Conservation (phyloP, 768 basidiomycete species). For the Russula olivacea region DNA sequence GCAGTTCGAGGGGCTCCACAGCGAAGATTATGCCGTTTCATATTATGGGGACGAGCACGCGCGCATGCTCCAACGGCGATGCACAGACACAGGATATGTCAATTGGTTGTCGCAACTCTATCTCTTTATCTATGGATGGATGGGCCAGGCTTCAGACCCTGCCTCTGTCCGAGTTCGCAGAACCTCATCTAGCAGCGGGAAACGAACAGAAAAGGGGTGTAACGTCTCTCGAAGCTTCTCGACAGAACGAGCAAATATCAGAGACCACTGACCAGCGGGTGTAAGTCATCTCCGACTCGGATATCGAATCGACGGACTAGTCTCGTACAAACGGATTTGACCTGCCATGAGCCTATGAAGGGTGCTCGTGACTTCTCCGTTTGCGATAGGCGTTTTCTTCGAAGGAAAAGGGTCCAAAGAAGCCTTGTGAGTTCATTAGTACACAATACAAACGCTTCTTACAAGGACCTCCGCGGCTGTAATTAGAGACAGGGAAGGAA, state of each 20-base stretch:
- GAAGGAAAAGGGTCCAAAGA: neutral
- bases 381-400: neutral
- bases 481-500: too few relatives aligned
- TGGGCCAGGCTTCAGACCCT: too few relatives aligned
- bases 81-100: neutral
- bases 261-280: neutral
- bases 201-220: neutral
- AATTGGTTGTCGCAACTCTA: neutral
- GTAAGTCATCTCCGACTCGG: neutral
- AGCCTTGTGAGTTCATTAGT: too few relatives aligned
- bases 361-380: neutral
- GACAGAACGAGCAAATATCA: neutral
- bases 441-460: too few relatives aligned
- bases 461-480: too few relatives aligned
- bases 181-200: neutral
- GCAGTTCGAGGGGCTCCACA: neutral
- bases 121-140: neutral
- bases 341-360: too few relatives aligned
- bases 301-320: neutral
- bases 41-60: neutral
- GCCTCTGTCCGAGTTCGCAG: too few relatives aligned
- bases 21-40: neutral
- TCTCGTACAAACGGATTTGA: neutral
- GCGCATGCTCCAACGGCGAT: neutral
- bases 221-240: neutral